Evolutionary conservation across 2,329 filamentous ascomycete species (phyloP), one percentile per base, ranked within the genome.

Genomic region (Fusarium secorum): DNA sequence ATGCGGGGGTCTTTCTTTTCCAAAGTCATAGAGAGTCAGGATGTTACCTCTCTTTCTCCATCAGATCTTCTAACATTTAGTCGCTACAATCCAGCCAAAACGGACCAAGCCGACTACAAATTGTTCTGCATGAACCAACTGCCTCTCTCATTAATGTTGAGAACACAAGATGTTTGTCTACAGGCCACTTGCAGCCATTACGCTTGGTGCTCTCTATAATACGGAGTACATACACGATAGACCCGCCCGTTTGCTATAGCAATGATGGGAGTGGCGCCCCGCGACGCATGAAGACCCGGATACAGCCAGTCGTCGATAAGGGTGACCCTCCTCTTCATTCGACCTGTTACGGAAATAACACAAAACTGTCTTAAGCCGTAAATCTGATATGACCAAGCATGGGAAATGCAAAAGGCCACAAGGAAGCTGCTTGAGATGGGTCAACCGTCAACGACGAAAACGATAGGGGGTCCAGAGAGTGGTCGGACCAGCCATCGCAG

Each of bases 211-310:
- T 61, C 44, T 55, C 36, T 60, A 48, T 59, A 49, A 60, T 59
- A 63, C 28, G 17, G 44, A 33, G 44, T 41, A 59, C 22, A 24
- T 15, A 24, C 46, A 15, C 65, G 55, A 68, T 74, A 62, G 68
- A 48, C 69, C 74, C 73, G 62, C 74, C 68, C 52, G 70, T 76
- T 74, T 70, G 64, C 64, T 73, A 72, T 67, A 66, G 65, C 64
- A 49, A 76, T 76, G 74, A 76, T 76, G 74, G 75, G 75, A 74
- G 74, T 76, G 75, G 74, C 74, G 73, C 60, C 44, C 39, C 22
- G 46, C 70, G 70, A 73, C 63, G 68, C 74, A 76, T 71, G 73
- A 74, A 55, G 48, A 56, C 36, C 65, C 56, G 58, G 51, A 60
- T 41, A 53, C 68, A 75, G 51, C 74, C 73, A 76, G 72, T 76